These are phyloP conservation scores for Phytomonas serpens DNA, from an alignment of 208 protist genomes.

Conservation along the genomic window DNA sequence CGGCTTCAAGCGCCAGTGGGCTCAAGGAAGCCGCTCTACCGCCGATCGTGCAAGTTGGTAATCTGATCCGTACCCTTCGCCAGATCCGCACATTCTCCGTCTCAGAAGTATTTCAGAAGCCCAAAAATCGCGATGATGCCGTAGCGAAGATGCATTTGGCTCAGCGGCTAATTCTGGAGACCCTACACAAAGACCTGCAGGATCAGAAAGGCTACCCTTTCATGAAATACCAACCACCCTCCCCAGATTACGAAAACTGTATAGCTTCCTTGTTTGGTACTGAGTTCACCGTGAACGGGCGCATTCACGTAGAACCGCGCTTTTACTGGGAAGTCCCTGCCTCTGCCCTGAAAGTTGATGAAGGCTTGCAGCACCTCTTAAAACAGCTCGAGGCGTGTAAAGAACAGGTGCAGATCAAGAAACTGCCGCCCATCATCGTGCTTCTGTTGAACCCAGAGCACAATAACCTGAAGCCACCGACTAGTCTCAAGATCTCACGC, in stretches of 20 bases:
- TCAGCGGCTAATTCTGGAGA: conserved; percentile 61
- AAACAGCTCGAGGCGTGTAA: conserved; percentile 81
- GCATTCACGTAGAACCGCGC: conserved; percentile 63
- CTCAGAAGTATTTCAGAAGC: conserved; percentile 54
- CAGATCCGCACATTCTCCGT: conserved; percentile 46
- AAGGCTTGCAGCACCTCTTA: conserved; percentile 85
- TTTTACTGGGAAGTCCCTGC: conserved; percentile 87
- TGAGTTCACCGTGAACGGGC: conserved; percentile 66
- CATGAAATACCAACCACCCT: conserved; percentile 44
- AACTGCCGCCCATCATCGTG: conserved; percentile 83
- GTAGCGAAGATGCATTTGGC: conserved; percentile 78
- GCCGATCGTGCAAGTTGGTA: conserved; percentile 78
- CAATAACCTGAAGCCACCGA: conserved; percentile 74
- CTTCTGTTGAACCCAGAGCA: conserved; percentile 87
- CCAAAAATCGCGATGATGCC: conserved; percentile 74
- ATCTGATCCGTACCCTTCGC: conserved; percentile 76
- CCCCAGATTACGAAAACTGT: conserved; percentile 53
- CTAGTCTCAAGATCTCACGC: conserved; percentile 75
- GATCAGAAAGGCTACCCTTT: conserved; percentile 77
- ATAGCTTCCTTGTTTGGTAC: conserved; percentile 80
- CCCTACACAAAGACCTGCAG: conserved; percentile 69
- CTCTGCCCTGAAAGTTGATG: conserved; percentile 85
- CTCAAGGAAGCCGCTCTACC: conserved; percentile 53
- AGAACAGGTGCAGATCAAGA: conserved; percentile 72
- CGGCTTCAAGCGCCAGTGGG: conserved; percentile 33